Evolutionary conservation across 306 rosid species (phyloP).

Genomic region (Nissolia schottii): DNA sequence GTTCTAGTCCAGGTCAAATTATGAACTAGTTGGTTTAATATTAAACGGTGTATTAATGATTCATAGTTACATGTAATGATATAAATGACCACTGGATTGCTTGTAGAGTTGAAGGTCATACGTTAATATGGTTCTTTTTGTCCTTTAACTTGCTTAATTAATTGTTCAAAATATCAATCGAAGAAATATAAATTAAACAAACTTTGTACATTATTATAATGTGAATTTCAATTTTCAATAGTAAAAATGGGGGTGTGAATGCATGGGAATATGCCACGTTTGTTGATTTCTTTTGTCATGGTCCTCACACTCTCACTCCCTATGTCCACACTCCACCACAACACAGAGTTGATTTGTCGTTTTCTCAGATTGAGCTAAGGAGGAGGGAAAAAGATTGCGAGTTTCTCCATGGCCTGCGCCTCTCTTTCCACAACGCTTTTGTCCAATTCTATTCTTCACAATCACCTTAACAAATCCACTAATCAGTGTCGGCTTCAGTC

Average conservation of each 20-base stretch:
- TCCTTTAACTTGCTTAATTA: too few relatives aligned
- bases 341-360: not conserved
- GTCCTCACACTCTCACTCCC: not conserved
- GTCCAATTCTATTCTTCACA: constrained; percentile 34
- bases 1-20: not conserved
- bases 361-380: not conserved
- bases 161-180: too few relatives aligned
- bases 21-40: not conserved
- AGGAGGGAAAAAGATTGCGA: not conserved
- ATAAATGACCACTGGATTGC: too few relatives aligned
- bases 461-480: constrained; percentile 4
- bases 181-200: too few relatives aligned
- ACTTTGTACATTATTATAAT: too few relatives aligned
- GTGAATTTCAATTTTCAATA: not conserved
- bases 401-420: constrained; percentile 41
- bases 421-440: constrained; percentile 31
- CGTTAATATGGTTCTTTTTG: too few relatives aligned
- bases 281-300: not conserved
- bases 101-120: too few relatives aligned
- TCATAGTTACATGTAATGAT: too few relatives aligned
- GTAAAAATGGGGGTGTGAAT: too few relatives aligned
- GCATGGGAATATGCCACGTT: constrained; percentile 23
- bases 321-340: not conserved
- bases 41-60: too few relatives aligned
- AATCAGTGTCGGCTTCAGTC: not conserved